phyloP scores from a whole-genome alignment of 257 asterid genomes.

The Fraxinus excelsior region DNA sequence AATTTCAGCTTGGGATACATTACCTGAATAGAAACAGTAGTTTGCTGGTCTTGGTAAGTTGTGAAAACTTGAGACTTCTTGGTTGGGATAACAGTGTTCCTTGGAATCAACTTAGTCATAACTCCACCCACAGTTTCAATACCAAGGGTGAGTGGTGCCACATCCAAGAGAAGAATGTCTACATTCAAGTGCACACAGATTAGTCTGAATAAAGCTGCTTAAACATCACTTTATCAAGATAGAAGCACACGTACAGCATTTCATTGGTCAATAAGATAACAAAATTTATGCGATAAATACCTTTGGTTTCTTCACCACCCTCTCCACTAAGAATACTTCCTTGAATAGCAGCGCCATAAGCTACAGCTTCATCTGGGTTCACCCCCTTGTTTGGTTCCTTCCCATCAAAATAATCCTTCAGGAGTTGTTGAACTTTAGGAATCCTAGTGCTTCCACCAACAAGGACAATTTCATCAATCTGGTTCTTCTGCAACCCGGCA shows the following conservation, averaged over 20 bases:
- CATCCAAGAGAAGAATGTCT: constrained; percentile 95
- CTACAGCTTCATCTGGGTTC: constrained; percentile 98
- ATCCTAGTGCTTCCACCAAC: constrained; percentile 99
- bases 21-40: constrained; percentile 91
- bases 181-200: constrained; percentile 8
- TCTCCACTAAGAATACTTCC: constrained; percentile 95
- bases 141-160: constrained; percentile 92
- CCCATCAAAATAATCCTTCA: constrained; percentile 85
- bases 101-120: constrained; percentile 98
- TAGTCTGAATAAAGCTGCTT: not conserved
- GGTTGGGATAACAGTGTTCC: constrained; percentile 93
- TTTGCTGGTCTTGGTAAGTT: constrained; percentile 97
- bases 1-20: not conserved
- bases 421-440: constrained; percentile 89
- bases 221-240: not conserved
- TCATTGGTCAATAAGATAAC: not conserved
- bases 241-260: not conserved
- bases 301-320: constrained; percentile 97
- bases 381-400: constrained; percentile 97
- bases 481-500: constrained; percentile 78
- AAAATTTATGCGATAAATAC: constrained; percentile 26
- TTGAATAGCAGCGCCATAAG: constrained; percentile 97
- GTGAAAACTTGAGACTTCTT: constrained; percentile 96
- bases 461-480: constrained; percentile 90
- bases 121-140: constrained; percentile 40